Base-by-base conservation (phyloP, 768 basidiomycete genomes). In the Tulasnella sp. region DNA sequence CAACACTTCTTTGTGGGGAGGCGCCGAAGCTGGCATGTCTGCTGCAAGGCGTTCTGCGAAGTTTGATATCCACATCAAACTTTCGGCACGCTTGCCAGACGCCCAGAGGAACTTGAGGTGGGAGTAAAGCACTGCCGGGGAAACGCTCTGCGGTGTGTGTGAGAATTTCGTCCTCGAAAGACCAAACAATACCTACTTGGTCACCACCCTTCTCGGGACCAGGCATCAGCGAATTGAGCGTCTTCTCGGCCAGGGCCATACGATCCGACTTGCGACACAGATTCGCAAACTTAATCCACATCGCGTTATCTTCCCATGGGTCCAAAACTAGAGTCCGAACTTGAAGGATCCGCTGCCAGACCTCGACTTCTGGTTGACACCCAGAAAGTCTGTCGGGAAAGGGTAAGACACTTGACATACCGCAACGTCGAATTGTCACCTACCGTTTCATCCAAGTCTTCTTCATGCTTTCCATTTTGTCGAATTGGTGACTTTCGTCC, bases 231-330 rank as follows among this genome's bases (percentile, higher is more conserved):
- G 96, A 97, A 81, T 96, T 94, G 83, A 99, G 93, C 0, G 97
- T 98, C 86, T 99, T 99, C 82, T 98, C 96, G 0, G 97, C 97
- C 74, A 99, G 87, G n/a, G 90, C 89, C 90, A 99, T 94, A 7
- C 98, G 91, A 74, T 97, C 96, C 24, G 91, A 94, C 86, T 97
- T 97, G 75, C 98, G 94, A 84, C 98, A 99, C 1, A 99, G 87
- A 83, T 99, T 99, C 2, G 97, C 95, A 83, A 99, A 98, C 86
- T 98, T 96, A 86, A 99, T 98, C 96, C 97, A 99, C 92, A 98
- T 98, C 71, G 94, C 90, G 68, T 94, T 95, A 84, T 98, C 96
- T 81, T 98, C 96, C 81, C 94, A 94, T 0, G 98, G 97, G 68
- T 91, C 94, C 38, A 98, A 88, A 31, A 99, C 96, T 76, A 99